phyloP scores from a whole-genome alignment of 2,329 filamentous ascomycete genomes.

The Ceratocystis diversiconidia region DNA sequence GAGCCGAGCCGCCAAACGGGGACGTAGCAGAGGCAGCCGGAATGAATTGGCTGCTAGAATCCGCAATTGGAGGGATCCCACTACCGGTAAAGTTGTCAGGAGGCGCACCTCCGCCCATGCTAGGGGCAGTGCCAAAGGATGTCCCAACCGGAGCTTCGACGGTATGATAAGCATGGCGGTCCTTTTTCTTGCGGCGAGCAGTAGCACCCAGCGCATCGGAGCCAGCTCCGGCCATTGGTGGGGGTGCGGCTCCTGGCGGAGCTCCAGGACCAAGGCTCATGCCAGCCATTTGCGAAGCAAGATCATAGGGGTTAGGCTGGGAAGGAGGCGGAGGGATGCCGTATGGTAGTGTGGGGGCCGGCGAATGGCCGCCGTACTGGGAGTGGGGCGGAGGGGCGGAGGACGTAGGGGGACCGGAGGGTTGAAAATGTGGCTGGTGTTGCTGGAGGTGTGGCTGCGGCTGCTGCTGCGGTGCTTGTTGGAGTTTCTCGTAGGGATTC shows the following conservation, averaged over 20 bases:
- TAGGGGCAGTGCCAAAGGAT: slow-evolving; percentile 51
- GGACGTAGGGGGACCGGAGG: not conserved
- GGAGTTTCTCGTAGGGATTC: slow-evolving; percentile 38
- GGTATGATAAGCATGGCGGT: slow-evolving; percentile 81
- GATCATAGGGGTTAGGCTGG: slow-evolving; percentile 28
- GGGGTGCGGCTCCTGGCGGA: slow-evolving; percentile 16
- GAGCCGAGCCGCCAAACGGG: slow-evolving; percentile 23
- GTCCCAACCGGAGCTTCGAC: slow-evolving; percentile 55
- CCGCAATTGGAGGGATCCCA: slow-evolving; percentile 6
- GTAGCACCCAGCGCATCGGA: slow-evolving; percentile 28
- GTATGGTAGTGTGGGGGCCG: slow-evolving; percentile 11
- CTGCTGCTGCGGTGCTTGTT: slow-evolving; percentile 14
- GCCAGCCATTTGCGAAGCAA: slow-evolving; percentile 63
- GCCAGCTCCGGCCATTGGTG: not conserved
- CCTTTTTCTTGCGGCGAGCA: slow-evolving; percentile 71
- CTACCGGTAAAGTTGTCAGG: slow-evolving; percentile 9
- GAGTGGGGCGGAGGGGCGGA: not conserved
- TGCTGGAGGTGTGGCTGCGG: not conserved
- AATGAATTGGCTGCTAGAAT: slow-evolving; percentile 27
- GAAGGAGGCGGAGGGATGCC: slow-evolving; percentile 7
- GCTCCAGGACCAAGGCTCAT: slow-evolving; percentile 45
- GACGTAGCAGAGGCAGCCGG: slow-evolving; percentile 17
- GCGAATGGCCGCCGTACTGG: slow-evolving; percentile 14
- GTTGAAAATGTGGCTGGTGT: not conserved
- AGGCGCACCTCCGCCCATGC: slow-evolving; percentile 28